phyloP scores from a whole-genome alignment of 371 early-diverging fungal species.

The Phascolomyces articulosus region DNA sequence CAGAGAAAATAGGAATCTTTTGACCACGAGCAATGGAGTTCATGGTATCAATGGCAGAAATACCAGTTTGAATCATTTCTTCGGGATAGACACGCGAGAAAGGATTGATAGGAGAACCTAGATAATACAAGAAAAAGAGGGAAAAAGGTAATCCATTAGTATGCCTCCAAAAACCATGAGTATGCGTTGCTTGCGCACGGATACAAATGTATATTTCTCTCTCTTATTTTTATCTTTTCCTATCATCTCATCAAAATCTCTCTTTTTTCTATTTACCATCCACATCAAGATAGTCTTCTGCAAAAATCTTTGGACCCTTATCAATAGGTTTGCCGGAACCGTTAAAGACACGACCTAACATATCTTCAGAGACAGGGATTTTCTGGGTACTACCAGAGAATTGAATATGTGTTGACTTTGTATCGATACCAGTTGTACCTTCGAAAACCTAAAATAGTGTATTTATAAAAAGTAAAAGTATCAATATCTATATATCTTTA shows the following conservation, averaged over 20 bases:
- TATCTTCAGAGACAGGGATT: constrained; percentile 99
- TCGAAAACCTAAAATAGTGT: constrained; percentile 88
- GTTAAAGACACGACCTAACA: constrained; percentile 99
- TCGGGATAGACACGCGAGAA: constrained; percentile 99
- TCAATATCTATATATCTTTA: neutral
- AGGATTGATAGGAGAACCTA: constrained; percentile 99
- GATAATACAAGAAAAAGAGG: neutral
- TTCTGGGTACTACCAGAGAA: constrained; percentile 98
- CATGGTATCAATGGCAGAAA: constrained; percentile 99
- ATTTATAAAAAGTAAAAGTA: neutral
- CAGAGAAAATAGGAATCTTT: constrained; percentile 99
- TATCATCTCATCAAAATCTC: neutral
- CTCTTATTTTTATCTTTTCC: neutral
- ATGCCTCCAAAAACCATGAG: too few species aligned
- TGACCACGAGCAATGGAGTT: constrained; percentile 99
- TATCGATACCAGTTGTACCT: constrained; percentile 99
- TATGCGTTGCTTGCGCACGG: too few species aligned
- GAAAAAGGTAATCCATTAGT: too few species aligned
- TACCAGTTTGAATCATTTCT: constrained; percentile 99
- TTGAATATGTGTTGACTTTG: constrained; percentile 95
- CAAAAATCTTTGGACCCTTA: constrained; percentile 99
- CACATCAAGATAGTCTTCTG: constrained; percentile 99
- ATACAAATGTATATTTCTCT: neutral
- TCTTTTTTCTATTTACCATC: constrained; percentile 65
- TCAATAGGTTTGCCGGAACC: constrained; percentile 99